These are phyloP conservation scores for Annona squamosa DNA, from an alignment of 164 flowering plant genomes.

Conservation along the genomic window DNA sequence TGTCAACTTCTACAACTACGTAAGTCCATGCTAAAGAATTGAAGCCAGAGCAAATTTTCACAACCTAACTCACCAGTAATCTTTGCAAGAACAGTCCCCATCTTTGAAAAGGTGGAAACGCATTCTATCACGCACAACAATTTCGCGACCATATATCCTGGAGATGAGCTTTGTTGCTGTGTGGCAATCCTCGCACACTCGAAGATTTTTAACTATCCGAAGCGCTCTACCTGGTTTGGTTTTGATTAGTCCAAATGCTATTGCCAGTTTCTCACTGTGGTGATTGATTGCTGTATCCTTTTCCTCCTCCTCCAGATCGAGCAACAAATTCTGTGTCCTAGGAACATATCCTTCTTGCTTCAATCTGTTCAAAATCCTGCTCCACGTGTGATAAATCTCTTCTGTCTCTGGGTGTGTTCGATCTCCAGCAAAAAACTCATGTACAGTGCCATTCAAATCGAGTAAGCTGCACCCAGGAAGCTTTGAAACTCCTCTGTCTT, in stretches of 20 bases:
- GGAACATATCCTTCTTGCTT: conserved; percentile 30
- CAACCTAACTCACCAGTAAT: conserved; percentile 21
- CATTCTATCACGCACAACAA: conserved; percentile 30
- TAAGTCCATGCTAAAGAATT: too few relatives aligned
- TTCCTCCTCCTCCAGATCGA: conserved; percentile 30
- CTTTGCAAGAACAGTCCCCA: conserved; percentile 32
- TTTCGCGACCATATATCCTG: conserved; percentile 25
- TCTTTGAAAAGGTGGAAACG: conserved; percentile 33
- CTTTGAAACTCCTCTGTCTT: conserved; percentile 28
- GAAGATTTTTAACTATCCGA: conserved; percentile 30
- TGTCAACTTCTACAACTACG: too few relatives aligned
- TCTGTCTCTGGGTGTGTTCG: conserved; percentile 22
- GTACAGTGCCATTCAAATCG: conserved; percentile 27
- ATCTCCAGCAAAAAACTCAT: conserved; percentile 37
- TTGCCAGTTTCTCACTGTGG: conserved; percentile 33
- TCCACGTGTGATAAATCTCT: conserved; percentile 22
- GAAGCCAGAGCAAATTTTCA: background rate
- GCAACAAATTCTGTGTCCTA: conserved; percentile 13
- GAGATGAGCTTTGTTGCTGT: conserved; percentile 34
- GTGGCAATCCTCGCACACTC: conserved; percentile 35
- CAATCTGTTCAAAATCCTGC: conserved; percentile 19
- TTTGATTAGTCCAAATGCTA: conserved; percentile 24
- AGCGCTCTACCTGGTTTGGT: conserved; percentile 25
- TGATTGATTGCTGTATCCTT: conserved; percentile 25
- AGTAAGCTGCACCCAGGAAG: conserved; percentile 40